phyloP scores from a whole-genome alignment of 192 early-diverging fungal genomes.

The Rhizophagus clarus region DNA sequence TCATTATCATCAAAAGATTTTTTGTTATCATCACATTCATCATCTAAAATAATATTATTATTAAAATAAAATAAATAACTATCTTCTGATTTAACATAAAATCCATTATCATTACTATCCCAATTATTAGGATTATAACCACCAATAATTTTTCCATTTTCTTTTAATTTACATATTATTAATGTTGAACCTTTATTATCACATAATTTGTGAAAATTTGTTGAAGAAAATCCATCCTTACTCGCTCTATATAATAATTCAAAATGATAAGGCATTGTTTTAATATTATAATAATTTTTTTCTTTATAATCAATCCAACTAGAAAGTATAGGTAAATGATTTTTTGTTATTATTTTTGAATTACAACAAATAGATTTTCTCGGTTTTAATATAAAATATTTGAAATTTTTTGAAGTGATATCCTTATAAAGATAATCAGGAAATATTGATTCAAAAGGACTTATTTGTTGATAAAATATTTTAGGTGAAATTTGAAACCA shows the following conservation, averaged over 20 bases:
- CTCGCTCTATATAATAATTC: not conserved
- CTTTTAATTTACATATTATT: not conserved
- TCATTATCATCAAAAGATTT: not conserved
- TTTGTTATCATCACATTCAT: not conserved
- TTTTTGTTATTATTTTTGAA: not conserved
- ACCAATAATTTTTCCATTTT: not conserved
- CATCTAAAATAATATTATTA: not conserved
- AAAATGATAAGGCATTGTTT: not conserved
- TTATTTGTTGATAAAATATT: too few relatives aligned
- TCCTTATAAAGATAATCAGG: too few relatives aligned
- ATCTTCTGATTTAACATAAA: not conserved
- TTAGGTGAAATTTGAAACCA: not conserved
- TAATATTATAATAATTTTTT: not conserved
- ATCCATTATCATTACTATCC: not conserved
- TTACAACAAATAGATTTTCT: not conserved
- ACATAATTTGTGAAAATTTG: not conserved
- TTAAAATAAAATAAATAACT: slow-evolving; percentile 3
- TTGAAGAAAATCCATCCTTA: not conserved
- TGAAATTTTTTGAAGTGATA: not conserved
- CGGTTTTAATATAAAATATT: not conserved
- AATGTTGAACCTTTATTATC: slow-evolving; percentile 2
- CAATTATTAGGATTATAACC: not conserved
- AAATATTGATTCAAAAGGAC: too few relatives aligned
- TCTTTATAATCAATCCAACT: slow-evolving; percentile 1
- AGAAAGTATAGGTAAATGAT: not conserved